Evolutionary conservation across 2,329 filamentous ascomycete species (phyloP).

Genomic region (Pseudocercospora macadamiae): DNA sequence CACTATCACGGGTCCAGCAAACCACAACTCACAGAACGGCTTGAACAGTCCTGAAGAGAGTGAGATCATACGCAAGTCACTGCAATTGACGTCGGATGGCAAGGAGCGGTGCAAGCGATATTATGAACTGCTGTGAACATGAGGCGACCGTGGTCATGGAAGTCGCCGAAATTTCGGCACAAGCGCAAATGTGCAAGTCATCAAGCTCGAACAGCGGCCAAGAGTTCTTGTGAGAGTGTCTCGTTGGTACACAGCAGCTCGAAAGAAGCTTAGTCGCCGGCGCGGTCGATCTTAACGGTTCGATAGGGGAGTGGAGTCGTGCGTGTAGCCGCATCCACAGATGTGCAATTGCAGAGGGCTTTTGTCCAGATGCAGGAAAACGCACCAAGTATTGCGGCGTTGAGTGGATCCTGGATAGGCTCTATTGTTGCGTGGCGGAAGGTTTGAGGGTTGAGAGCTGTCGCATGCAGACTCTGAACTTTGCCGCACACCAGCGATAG

Average conservation of each 20-base stretch:
- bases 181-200: constrained; percentile 14
- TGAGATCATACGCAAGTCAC: background rate
- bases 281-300: constrained; percentile 12
- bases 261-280: constrained; percentile 17
- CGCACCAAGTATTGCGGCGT: constrained; percentile 11
- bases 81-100: background rate
- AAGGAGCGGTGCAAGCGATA: background rate
- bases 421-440: constrained; percentile 15
- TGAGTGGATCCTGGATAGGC: constrained; percentile 7
- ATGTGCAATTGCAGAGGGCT: constrained; percentile 8
- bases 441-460: constrained; percentile 3
- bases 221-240: constrained; percentile 1
- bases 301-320: constrained; percentile 14
- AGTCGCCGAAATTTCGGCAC: constrained; percentile 20
- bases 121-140: background rate
- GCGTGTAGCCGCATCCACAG: background rate
- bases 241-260: constrained; percentile 9
- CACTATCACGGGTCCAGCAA: background rate
- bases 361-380: constrained; percentile 16
- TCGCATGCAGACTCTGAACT: background rate
- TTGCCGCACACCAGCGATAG: background rate
- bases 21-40: background rate
- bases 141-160: background rate
- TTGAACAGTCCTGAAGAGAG: background rate
- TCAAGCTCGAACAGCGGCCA: constrained; percentile 17